Evolutionary conservation across 2,329 filamentous ascomycete genomes (phyloP), one percentile per base, ranked within the genome.

Genomic region (Leptographium lundbergii): DNA sequence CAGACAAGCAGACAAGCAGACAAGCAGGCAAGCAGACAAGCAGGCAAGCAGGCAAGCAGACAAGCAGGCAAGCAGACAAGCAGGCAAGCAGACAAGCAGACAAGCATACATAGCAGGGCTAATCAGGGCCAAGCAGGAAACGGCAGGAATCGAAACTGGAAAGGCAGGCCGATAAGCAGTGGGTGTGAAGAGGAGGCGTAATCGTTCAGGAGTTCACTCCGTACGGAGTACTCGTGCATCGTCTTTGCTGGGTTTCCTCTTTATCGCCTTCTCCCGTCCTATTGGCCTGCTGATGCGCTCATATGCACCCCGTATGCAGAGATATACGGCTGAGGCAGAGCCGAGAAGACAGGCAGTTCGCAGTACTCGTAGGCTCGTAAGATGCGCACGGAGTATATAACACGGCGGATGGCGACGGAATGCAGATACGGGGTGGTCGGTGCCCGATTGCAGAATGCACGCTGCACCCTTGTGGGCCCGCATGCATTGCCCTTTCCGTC

Each of bases 371-470:
- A 32, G n/a, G 39, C 42, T 19, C 42, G n/a, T 47, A n/a, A 10
- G 19, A 47, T 24, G 17, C n/a, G 17, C n/a, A 47, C 42, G 17
- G 7, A 24, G 42, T 10, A 24, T n/a, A 17, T 24, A n/a, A 47
- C 7, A n/a, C 42, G 19, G 42, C 47, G 54, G 36, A 24, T 34
- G 19, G 36, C 19, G 36, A 54, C 52, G 52, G 52, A 36, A 39
- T 54, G 52, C 25, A 34, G 52, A 54, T 54, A 54, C 32, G 52
- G 52, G 52, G 52, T 29, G 36, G 54, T 45, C 54, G 42, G 42
- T 57, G 55, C 45, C 32, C 55, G 55, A 57, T 57, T 57, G 55
- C 55, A 57, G 42, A 57, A 48, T 57, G 55, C 55, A 57, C 24
- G 45, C 55, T 57, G 45, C 55, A 50, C 45, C 10, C 17, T 6